These are phyloP conservation scores for Arabis hirsuta DNA, from an alignment of 345 rosid species.

Conservation along the genomic window DNA sequence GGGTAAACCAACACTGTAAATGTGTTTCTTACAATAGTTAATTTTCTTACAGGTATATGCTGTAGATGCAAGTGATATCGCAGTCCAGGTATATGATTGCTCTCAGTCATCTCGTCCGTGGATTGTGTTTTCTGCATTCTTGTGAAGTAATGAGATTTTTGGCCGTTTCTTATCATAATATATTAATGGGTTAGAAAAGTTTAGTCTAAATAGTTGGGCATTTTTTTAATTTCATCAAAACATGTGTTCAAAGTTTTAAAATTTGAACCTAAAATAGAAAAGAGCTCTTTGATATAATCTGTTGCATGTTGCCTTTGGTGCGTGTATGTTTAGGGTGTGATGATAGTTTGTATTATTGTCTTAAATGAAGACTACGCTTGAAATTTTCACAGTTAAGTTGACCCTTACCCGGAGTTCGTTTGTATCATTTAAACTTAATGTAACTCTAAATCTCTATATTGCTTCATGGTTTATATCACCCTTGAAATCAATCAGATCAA, in stretches of 20 bases:
- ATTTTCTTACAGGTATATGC: slow-evolving; percentile 80
- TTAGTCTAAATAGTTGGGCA: not conserved
- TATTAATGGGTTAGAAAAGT: slow-evolving; percentile 16
- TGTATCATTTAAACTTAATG: slow-evolving; percentile 1
- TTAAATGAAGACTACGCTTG: not conserved
- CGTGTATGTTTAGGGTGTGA: slow-evolving; percentile 1
- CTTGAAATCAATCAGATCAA: slow-evolving; percentile 14
- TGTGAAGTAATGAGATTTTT: not conserved
- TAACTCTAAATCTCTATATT: not conserved
- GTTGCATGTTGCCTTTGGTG: slow-evolving; percentile 14
- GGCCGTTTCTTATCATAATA: not conserved
- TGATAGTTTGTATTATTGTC: slow-evolving; percentile 18
- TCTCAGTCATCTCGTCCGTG: slow-evolving; percentile 6
- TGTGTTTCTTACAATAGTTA: slow-evolving; percentile 27
- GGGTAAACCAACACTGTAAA: slow-evolving; percentile 11
- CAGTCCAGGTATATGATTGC: slow-evolving; percentile 72
- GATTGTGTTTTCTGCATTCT: slow-evolving; percentile 18
- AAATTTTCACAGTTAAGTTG: not conserved
- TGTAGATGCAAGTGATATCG: slow-evolving; percentile 97
- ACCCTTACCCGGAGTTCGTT: not conserved
- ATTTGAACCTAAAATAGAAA: slow-evolving; percentile 17
- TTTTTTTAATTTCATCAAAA: not conserved
- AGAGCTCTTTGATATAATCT: not conserved
- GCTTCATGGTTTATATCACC: slow-evolving; percentile 18
- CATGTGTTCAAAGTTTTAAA: not conserved